Percentiles rank a stretch among this genome's conserved stretches.
These are phyloP conservation scores for Pseudogymnoascus sp. DNA, from an alignment of 2,329 filamentous ascomycete species.

Conservation along the genomic window DNA sequence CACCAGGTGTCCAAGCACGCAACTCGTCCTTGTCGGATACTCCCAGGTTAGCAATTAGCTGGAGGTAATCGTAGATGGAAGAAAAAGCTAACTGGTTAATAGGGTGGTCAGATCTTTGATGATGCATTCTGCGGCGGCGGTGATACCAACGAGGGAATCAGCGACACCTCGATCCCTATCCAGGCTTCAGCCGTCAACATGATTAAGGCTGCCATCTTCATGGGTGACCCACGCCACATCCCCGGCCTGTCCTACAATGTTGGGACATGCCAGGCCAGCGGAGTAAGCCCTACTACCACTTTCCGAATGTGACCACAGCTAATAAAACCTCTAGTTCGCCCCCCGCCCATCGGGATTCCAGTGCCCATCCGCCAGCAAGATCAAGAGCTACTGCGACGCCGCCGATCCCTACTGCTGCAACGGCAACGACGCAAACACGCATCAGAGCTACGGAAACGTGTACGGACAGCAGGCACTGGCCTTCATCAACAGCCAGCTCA, in stretches of 20 bases:
- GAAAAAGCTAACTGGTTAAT: slow-evolving; percentile 9
- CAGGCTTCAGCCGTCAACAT: slow-evolving; percentile 41
- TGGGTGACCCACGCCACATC: slow-evolving; percentile 54
- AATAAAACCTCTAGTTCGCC: slow-evolving; percentile 39
- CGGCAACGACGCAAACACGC: slow-evolving; percentile 44
- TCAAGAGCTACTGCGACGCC: slow-evolving; percentile 53
- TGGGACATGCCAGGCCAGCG: slow-evolving; percentile 50
- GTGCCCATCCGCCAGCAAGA: slow-evolving; percentile 45
- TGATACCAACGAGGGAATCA: slow-evolving; percentile 39
- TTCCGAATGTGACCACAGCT: neutral
- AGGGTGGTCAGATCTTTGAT: slow-evolving; percentile 57
- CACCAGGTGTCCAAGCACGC: slow-evolving; percentile 45
- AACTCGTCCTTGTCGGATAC: slow-evolving; percentile 56
- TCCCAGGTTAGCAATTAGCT: slow-evolving; percentile 41
- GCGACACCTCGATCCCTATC: slow-evolving; percentile 37
- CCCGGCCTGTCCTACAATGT: slow-evolving; percentile 51
- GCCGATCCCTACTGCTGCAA: slow-evolving; percentile 56
- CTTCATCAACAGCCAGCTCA: slow-evolving; percentile 48
- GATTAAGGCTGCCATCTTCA: slow-evolving; percentile 57
- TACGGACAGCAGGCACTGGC: slow-evolving; percentile 49
- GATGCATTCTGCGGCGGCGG: slow-evolving; percentile 53
- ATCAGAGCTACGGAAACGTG: slow-evolving; percentile 49
- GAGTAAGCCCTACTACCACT: slow-evolving; percentile 39
- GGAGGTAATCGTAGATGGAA: neutral
- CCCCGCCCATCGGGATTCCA: slow-evolving; percentile 46